Evolutionary conservation across 306 rosid genomes (phyloP).

Genomic region (Crotalaria pallida): DNA sequence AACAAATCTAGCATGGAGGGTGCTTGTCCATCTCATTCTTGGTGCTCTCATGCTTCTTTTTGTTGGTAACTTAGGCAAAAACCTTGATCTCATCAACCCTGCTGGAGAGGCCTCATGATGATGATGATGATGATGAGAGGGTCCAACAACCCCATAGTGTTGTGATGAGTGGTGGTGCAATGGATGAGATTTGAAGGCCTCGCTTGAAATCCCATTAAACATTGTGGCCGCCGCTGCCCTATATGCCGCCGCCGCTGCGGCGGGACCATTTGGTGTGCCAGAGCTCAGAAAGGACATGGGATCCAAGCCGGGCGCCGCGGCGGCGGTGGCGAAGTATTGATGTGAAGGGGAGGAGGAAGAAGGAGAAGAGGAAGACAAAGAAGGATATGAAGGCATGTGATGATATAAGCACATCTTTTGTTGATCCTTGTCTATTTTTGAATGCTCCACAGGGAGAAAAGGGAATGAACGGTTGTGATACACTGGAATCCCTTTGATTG

Average conservation of each 20-base stretch:
- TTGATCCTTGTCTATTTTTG: conserved; percentile 41
- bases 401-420: conserved; percentile 50
- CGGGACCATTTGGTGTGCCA: conserved; percentile 11
- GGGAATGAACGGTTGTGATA: conserved; percentile 84
- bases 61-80: conserved; percentile 62
- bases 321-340: conserved; percentile 36
- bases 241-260: conserved; percentile 14
- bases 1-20: conserved; percentile 83
- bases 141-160: conserved; percentile 34
- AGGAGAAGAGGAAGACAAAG: conserved; percentile 23
- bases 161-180: conserved; percentile 50
- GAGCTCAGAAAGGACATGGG: conserved; percentile 44
- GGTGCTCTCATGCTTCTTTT: conserved; percentile 93
- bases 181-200: conserved; percentile 49
- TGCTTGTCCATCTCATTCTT: conserved; percentile 90
- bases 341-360: conserved; percentile 25
- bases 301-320: conserved; percentile 38
- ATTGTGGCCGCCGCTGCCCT: conserved; percentile 29
- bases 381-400: conserved; percentile 37
- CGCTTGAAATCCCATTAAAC: conserved; percentile 41
- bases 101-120: conserved; percentile 41
- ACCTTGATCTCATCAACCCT: conserved; percentile 73
- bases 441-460: conserved; percentile 46
- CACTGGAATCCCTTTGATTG: conserved; percentile 88
- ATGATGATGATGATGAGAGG: too few species aligned